phyloP scores from a whole-genome alignment of 139 green algal species.

The Mychonastes homosphaera region DNA sequence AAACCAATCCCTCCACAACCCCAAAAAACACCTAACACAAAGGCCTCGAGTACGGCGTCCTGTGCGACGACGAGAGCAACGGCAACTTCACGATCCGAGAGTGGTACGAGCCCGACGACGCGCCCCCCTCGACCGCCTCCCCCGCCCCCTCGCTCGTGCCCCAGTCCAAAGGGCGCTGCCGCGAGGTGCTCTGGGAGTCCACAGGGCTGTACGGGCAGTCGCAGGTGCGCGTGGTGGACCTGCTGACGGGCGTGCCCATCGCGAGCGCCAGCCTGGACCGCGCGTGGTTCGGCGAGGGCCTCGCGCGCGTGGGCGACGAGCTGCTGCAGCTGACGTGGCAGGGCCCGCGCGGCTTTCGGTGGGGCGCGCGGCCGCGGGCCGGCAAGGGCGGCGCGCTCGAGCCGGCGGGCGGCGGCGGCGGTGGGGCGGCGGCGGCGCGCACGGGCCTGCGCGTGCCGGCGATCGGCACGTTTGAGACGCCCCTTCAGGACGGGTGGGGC shows the following conservation, averaged over 20 bases:
- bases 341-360: constrained; percentile 19
- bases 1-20: too few species aligned
- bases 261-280: constrained; percentile 11
- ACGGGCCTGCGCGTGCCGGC: constrained; percentile 5
- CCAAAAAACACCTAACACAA: too few species aligned
- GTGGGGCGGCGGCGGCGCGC: too few species aligned
- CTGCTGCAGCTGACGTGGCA: constrained; percentile 73
- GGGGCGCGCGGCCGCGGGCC: too few species aligned
- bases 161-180: constrained; percentile 27
- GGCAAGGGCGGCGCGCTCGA: neutral
- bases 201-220: constrained; percentile 71
- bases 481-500: constrained; percentile 76
- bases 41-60: constrained; percentile 55
- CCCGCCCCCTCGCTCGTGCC: too few species aligned
- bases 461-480: constrained; percentile 31
- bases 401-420: neutral
- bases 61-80: constrained; percentile 43
- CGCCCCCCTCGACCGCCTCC: too few species aligned
- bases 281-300: constrained; percentile 69
- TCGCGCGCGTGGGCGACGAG: constrained; percentile 39
- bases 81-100: too few species aligned
- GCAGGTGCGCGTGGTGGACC: constrained; percentile 49
- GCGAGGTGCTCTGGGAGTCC: constrained; percentile 68
- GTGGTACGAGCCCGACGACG: too few species aligned
- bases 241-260: constrained; percentile 48